Percentiles rank a stretch among this genome's conserved stretches.
phyloP scores from a whole-genome alignment of 2,329 filamentous ascomycete genomes.

The Colletotrichum theobromicola region DNA sequence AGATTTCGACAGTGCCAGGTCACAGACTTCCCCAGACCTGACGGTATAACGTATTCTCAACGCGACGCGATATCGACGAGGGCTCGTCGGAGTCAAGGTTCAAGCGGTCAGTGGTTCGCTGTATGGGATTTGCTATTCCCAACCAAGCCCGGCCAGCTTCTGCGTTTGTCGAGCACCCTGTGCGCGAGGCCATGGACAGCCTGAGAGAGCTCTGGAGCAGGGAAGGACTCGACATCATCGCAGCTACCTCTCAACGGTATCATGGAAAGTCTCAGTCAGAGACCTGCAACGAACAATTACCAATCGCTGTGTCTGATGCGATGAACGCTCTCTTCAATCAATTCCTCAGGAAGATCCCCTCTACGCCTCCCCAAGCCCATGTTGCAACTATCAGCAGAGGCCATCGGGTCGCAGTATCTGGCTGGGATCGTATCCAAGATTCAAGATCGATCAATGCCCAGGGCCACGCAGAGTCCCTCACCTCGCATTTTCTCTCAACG shows the following conservation, averaged over 20 bases:
- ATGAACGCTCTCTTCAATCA: too few relatives aligned
- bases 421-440: too few relatives aligned
- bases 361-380: too few relatives aligned
- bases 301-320: too few relatives aligned
- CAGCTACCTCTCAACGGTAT: background rate
- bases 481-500: too few relatives aligned
- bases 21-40: background rate
- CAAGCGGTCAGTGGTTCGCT: background rate
- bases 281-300: too few relatives aligned
- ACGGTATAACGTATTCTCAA: background rate
- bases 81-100: background rate
- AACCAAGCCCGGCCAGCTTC: background rate
- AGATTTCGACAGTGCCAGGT: background rate
- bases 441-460: too few relatives aligned
- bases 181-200: background rate
- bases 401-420: too few relatives aligned
- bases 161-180: background rate
- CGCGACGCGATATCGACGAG: background rate
- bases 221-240: background rate
- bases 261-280: too few relatives aligned
- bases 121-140: background rate
- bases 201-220: background rate
- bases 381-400: too few relatives aligned
- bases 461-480: too few relatives aligned
- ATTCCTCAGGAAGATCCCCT: too few relatives aligned